These are phyloP conservation scores for Yamadazyma songkhlaensis DNA, from an alignment of 1,139 yeast species.

Conservation along the genomic window DNA sequence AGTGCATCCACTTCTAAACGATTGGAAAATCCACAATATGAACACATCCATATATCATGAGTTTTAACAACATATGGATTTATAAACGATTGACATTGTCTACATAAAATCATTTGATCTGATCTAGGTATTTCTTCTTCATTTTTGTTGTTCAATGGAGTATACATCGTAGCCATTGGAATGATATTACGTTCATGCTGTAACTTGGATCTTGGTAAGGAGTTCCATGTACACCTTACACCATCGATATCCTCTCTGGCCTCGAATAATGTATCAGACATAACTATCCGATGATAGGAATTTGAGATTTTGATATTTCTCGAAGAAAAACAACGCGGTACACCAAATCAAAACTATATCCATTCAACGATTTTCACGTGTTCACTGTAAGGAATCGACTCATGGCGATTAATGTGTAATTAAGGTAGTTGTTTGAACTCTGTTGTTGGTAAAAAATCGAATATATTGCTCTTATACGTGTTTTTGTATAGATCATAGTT, in stretches of 20 bases:
- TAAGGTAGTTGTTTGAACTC: no score
- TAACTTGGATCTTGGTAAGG: constrained; percentile 60
- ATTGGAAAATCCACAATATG: constrained; percentile 57
- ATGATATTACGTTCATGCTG: constrained; percentile 58
- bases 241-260: constrained; percentile 86
- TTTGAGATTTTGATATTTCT: constrained; percentile 1
- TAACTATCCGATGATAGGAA: constrained; percentile 1
- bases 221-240: constrained; percentile 87
- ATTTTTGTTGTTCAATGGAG: constrained; percentile 59
- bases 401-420: no score
- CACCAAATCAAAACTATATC: no score
- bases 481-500: no score
- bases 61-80: constrained; percentile 51
- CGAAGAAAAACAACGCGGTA: neutral
- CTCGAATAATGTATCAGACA: constrained; percentile 47
- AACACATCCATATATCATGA: constrained; percentile 60
- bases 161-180: constrained; percentile 64
- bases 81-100: constrained; percentile 57
- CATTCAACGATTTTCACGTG: no score
- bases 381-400: no score
- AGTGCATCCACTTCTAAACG: constrained; percentile 26
- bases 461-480: no score
- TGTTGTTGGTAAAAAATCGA: no score
- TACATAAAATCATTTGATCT: constrained; percentile 39
- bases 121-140: constrained; percentile 37